A percentile compares a stretch with the other conserved stretches of the same genome.
phyloP scores from a whole-genome alignment of 768 basidiomycete genomes.

The Hirschioporus abietinus region DNA sequence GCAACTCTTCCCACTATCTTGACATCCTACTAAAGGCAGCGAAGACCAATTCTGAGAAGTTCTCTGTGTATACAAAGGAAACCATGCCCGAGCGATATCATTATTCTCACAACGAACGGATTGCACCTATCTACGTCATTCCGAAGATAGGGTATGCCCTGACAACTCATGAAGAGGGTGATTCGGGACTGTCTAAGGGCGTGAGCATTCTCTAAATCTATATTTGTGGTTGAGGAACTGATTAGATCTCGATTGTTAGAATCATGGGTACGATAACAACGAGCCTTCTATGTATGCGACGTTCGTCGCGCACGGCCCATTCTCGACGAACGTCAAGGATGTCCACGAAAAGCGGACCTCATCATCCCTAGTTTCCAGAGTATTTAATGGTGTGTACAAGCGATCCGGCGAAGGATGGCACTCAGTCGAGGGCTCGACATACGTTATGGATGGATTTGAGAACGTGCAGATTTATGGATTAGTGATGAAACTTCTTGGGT shows the following conservation, averaged over 20 bases:
- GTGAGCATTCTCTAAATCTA: constrained; percentile 38
- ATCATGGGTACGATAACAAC: constrained; percentile 86
- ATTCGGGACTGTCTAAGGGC: constrained; percentile 65
- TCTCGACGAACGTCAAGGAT: constrained; percentile 63
- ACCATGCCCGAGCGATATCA: constrained; percentile 83
- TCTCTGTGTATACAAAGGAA: constrained; percentile 71
- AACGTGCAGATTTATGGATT: constrained; percentile 87
- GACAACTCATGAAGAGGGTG: constrained; percentile 57
- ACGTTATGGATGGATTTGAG: constrained; percentile 76
- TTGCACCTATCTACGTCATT: constrained; percentile 83
- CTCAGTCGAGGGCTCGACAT: constrained; percentile 50
- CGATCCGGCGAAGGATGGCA: constrained; percentile 51
- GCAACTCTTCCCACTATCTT: constrained; percentile 54
- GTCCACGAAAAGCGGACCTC: constrained; percentile 31
- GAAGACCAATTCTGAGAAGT: constrained; percentile 52
- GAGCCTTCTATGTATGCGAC: constrained; percentile 78
- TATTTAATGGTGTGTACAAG: constrained; percentile 11
- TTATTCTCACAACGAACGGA: constrained; percentile 66
- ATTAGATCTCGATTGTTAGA: constrained; percentile 35
- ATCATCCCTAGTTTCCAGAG: constrained; percentile 20
- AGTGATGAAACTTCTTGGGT: constrained; percentile 66
- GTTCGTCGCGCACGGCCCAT: constrained; percentile 91
- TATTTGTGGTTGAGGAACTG: not conserved
- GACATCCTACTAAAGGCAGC: constrained; percentile 49
- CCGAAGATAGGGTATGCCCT: constrained; percentile 78